Base-by-base conservation (phyloP, 768 basidiomycete species). In the Daedaleopsis nitida region DNA sequence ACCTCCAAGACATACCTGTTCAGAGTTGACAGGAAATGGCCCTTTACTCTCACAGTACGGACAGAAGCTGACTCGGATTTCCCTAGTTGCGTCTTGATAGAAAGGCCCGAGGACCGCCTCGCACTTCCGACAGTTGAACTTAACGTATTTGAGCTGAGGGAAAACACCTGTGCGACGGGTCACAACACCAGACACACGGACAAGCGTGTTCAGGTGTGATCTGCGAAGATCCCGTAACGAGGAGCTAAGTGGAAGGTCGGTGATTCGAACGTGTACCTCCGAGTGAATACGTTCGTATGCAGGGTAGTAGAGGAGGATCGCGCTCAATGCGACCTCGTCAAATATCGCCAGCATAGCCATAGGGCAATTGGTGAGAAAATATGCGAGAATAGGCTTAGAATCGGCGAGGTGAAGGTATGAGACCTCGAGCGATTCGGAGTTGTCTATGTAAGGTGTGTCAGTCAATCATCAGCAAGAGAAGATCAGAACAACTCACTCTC, bases 71-170 rank as follows among this genome's bases (percentile, higher is more conserved):
- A 98, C 90, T 75, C 84, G 92, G 59, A 98, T 88, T 73, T 99
- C 97, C 75, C 86, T 91, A 39, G 89, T 90, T 8, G 94, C 93
- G 74, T 98, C 97, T 79, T 99, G 97, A 73, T 94, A 96, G 80
- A 98, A 98, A 1, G 97, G 97, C 14, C 97, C 97, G 16, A 98
- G 81, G 27, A 93, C 86, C n/a, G 88, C 91, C 17, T 91, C 89
- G 68, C 97, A 99, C 73, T 96, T 98, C 57, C 84, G 83, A 75
- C 97, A 99, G 73, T 98, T 94, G 69, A 99, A 99, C 73, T 98
- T 98, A 74, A 99, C 96, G 70, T 98, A 97, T 78, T 99, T 98
- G 61, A 99, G 79, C 74, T 99, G 97, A n/a, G 97, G 97, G 76
- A 98, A 98, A 11, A 99, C 96, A 11, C 97, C 96, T 10, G 88